Base-by-base conservation (phyloP, 2,329 filamentous ascomycete species). In the Verticillium nubilum region DNA sequence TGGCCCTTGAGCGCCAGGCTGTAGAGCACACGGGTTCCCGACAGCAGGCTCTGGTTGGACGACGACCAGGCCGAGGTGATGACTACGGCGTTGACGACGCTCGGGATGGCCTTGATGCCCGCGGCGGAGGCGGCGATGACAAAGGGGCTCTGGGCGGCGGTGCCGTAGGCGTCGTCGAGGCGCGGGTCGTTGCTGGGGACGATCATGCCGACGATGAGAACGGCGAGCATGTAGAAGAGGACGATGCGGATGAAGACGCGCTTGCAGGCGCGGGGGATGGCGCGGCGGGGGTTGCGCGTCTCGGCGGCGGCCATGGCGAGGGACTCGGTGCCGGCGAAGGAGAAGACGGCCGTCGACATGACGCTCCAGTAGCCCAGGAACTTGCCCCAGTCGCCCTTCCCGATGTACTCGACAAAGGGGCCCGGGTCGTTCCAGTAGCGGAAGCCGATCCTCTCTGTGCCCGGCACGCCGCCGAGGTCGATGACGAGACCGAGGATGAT, bases 61-160 rank as follows among this genome's bases (percentile, higher is more conserved):
- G 88, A 81, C 0, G 88, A 91, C 74, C 85, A 87, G 0, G 87
- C 88, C 0, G 87, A 89, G 0, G 86, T 90, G 64, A 92, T 80
- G 65, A 93, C 87, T 27, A 92, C 79, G 35, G 88, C 89, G 70
- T 94, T 94, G 73, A 93, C 86, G 58, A 93, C 83, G 5, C 85
- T 86, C 0, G 88, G 87, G 4, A 92, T 81, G 6, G 81, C 86
- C 4, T 77, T 79, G 60, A 92, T 86, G 0, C 87, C 85, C 2
- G 89, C 89, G 29, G 84, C 81, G 12, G 82, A 79, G 37, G 88
- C 86, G 19, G 89, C 90, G 63, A 92, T 90, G 61, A 93, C 60
- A 35, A 87, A 91, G 12, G 87, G 88, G 69, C 72, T 76, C 67
- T 82, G 76, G 1, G 80, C 79, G 2, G 81, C 78, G 25, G 71